Percentiles rank a stretch among this genome's conserved stretches.
phyloP scores from a whole-genome alignment of 2,329 filamentous ascomycete species.

The Teratosphaeria gauchensis region DNA sequence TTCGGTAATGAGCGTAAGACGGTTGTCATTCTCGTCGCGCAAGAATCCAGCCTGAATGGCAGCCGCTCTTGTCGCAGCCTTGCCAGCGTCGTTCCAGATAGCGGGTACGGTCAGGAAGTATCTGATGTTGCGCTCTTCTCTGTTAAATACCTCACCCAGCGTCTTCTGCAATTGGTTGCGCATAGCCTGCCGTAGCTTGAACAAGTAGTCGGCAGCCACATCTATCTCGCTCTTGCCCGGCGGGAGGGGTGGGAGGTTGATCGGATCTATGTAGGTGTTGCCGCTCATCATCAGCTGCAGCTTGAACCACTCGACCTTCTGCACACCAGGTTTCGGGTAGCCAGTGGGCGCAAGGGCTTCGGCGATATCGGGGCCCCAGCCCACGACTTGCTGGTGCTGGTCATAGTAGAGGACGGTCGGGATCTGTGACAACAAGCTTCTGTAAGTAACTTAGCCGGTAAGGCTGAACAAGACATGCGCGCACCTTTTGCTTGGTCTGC shows the following conservation, averaged over 20 bases:
- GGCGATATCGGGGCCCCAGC: conserved; percentile 96
- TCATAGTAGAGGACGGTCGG: conserved; percentile 99
- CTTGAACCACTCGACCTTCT: conserved; percentile 99
- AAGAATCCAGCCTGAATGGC: conserved; percentile 96
- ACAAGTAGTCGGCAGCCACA: conserved; percentile 97
- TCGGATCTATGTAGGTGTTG: conserved; percentile 98
- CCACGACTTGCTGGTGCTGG: conserved; percentile 98
- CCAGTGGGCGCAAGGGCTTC: conserved; percentile 93
- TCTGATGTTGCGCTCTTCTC: conserved; percentile 94
- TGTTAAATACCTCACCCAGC: conserved; percentile 91
- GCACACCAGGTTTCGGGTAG: conserved; percentile 93
- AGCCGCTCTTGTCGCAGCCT: conserved; percentile 88
- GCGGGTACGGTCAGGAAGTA: conserved; percentile 98
- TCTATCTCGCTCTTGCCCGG: conserved; percentile 98
- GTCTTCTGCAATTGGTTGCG: conserved; percentile 92
- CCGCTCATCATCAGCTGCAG: conserved; percentile 96
- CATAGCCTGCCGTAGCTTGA: conserved; percentile 96
- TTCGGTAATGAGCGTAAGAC: conserved; percentile 87
- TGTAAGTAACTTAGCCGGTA: neutral
- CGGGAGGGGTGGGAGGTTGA: conserved; percentile 93
- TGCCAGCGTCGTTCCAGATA: conserved; percentile 98
- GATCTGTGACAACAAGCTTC: conserved; percentile 50
- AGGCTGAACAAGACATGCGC: conserved; percentile 6
- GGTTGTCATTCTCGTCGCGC: conserved; percentile 94
- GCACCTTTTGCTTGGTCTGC: conserved; percentile 96